Evolutionary conservation across 75 land plant genomes (phyloP).

Genomic region (Chamaecyparis obtusa): DNA sequence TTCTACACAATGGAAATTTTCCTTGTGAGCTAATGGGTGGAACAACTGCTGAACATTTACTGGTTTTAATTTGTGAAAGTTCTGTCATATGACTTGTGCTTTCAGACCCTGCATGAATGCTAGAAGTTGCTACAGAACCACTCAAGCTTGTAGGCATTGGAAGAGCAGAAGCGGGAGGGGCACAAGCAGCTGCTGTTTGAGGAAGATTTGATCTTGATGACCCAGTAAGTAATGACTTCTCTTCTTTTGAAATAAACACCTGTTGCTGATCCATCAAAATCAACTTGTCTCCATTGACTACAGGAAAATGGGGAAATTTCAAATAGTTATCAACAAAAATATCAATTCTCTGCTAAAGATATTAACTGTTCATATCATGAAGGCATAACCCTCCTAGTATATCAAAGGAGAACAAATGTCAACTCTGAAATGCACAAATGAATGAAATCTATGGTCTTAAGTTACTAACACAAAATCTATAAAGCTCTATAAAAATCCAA

Average conservation of each 20-base stretch:
- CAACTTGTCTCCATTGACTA: neutral
- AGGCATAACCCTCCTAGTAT: neutral
- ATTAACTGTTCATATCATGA: neutral
- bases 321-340: slow-evolving; percentile 5
- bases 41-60: slow-evolving; percentile 3
- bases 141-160: slow-evolving; percentile 27
- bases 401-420: neutral
- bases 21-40: neutral
- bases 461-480: neutral
- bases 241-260: neutral
- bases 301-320: slow-evolving; percentile 14
- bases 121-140: neutral
- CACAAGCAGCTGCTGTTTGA: slow-evolving; percentile 2
- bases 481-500: neutral
- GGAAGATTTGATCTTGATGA: neutral
- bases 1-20: neutral
- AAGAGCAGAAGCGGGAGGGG: slow-evolving; percentile 33
- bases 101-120: neutral
- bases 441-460: neutral
- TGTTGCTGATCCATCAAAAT: neutral
- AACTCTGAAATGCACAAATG: neutral
- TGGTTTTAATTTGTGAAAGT: neutral
- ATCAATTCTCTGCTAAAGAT: neutral
- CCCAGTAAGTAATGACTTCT: neutral
- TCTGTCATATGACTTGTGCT: neutral